Base-by-base conservation (phyloP, 75 land plant species). In the Sequoia sempervirens region DNA sequence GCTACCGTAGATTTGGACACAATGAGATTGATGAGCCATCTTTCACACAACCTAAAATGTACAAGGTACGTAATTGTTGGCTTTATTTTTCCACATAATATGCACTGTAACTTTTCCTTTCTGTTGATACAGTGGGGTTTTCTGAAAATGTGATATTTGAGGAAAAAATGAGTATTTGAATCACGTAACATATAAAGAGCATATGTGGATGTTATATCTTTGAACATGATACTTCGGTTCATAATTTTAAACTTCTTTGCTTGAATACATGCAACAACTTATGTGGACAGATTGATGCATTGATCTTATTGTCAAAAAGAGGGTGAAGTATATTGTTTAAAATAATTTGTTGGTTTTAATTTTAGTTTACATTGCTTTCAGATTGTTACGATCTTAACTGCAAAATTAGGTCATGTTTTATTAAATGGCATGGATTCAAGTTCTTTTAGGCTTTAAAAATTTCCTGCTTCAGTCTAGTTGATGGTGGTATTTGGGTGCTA, bases 11-110 rank as follows among this genome's bases (percentile, higher is more conserved):
- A 12, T 95, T 94, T 87, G 99, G 99, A n/a, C 99, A 97, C 88
- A 97, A 97, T 93, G 99, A 97, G 81, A 96, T 95, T 82, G 99
- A 97, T 84, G 99, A 97, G 84, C 99, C 99, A 69, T 89, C 90
- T 38, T 97, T 95, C 86, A 97, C 99, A 37, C 99, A 97, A 81
- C 99, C 99, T 46, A 94, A 92, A 86, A 97, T 97, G 99, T 97
- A 97, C 81, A 83, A 94, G 98, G 99, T 96, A 38, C 83, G n/a
- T 79, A 38, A 75, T 36, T 58, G 58, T 20, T 37, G 45, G 20
- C 20, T 34, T 81, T 50, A 7, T 53, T n/a, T 40, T 18, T 43
- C 8, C 46, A 43, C 4, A 2, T 81, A 30, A 46, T 53, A 18
- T 32, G n/a, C 73, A 50, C 34, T 26, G 40, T 56, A 32, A 18